Evolutionary conservation across 148 eudicot species (phyloP), one percentile per base, ranked within the genome.

Genomic region (Drosera capensis): DNA sequence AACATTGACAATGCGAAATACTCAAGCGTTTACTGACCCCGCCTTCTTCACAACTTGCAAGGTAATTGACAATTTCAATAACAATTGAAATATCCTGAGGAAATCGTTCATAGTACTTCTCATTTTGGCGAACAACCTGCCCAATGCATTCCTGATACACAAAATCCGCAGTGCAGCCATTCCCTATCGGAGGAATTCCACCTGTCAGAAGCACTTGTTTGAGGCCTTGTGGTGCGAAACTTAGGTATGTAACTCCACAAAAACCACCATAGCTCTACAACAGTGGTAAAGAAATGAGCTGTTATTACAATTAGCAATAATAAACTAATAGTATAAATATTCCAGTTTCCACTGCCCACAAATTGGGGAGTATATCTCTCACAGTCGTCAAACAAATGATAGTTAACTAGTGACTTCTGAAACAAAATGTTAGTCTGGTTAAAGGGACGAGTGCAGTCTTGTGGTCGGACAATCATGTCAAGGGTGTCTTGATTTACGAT

Each of bases 251-350:
- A 40, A 84, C 74, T 30, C 82, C 93, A 73, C 93, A 80, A 57
- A 90, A 90, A 41, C 97, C 97, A 31, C 97, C 97, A 56, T 57
- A 90, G 68, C 97, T 90, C 97, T 90, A 57, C 57, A 70, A 46
- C 29, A 43, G 20, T 14, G 14, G 21, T 49, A 49, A 42, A 51
- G 21, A 55, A 35, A 48, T 14, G n/a, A 51, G 25, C 20, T 23
- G 20, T 41, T 9, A 34, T 20, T 30, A 52, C 25, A 17, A 17
- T 23, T 14, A 14, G 42, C 13, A 20, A 41, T 11, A 34, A 34
- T 2, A 2, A 4, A 34, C n/a, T 13, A 5, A 5, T 9, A 34
- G 6, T 5, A 34, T n/a, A n/a, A n/a, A n/a, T n/a, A n/a, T n/a
- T n/a, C n/a, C n/a, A n/a, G n/a, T n/a, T n/a, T n/a, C n/a, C n/a